Evolutionary conservation across 805 yeast species (phyloP).

Genomic region (Metschnikowia drakensbergensis): DNA sequence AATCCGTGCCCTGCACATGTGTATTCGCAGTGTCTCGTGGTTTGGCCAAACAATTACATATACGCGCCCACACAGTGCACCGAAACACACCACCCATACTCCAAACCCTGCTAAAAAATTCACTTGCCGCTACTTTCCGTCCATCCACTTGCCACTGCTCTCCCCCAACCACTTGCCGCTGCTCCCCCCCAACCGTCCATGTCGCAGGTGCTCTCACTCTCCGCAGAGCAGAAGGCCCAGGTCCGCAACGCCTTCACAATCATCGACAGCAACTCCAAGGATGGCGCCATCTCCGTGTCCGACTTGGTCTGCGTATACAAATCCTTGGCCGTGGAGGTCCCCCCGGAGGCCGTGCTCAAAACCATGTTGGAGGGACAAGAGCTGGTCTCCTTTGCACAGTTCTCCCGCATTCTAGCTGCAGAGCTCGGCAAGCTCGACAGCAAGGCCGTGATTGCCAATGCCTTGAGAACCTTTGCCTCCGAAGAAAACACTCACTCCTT

Average conservation of each 20-base stretch:
- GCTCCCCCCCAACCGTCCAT: no score
- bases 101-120: not conserved
- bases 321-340: constrained; percentile 47
- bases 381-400: constrained; percentile 60
- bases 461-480: constrained; percentile 52
- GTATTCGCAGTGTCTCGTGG: not conserved
- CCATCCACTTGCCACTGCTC: not conserved
- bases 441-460: constrained; percentile 50
- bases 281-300: constrained; percentile 53
- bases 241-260: constrained; percentile 72
- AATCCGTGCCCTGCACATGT: not conserved
- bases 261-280: constrained; percentile 74
- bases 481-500: constrained; percentile 31
- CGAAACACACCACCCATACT: not conserved
- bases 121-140: not conserved
- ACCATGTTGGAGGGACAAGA: constrained; percentile 48
- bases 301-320: constrained; percentile 56
- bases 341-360: constrained; percentile 40
- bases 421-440: constrained; percentile 50
- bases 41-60: not conserved
- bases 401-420: constrained; percentile 57
- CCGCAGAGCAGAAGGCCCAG: constrained; percentile 60
- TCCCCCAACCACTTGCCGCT: no score
- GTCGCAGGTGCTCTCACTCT: constrained; percentile 39
- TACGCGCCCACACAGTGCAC: not conserved